A percentile compares a stretch with the other conserved stretches of the same genome.
These are phyloP conservation scores for Trapa incisa DNA, from an alignment of 345 rosid genomes.

Conservation along the genomic window DNA sequence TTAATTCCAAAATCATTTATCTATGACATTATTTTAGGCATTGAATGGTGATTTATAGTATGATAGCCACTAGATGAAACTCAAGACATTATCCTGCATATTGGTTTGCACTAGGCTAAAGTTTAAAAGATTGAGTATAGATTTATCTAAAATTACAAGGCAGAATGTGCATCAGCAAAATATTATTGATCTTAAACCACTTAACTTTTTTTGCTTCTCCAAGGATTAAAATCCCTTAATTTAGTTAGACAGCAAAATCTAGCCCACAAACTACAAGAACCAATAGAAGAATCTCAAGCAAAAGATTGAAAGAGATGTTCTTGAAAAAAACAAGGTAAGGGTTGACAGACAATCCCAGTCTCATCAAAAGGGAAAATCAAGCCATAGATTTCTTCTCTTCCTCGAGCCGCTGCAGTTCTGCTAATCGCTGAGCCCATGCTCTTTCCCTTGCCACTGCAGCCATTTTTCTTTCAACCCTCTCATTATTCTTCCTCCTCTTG, in stretches of 20 bases:
- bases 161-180: not conserved
- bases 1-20: too few species aligned
- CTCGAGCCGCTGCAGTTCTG: conserved; percentile 59
- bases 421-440: conserved; percentile 68
- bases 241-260: not conserved
- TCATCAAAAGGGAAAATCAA: conserved; percentile 10
- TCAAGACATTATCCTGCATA: too few species aligned
- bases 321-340: not conserved
- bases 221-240: not conserved
- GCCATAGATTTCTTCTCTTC: conserved; percentile 58
- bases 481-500: conserved; percentile 51
- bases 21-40: too few species aligned
- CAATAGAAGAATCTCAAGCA: not conserved
- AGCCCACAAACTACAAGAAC: not conserved
- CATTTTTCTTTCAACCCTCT: conserved; percentile 31
- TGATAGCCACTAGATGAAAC: too few species aligned
- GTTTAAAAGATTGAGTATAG: too few species aligned
- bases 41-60: too few species aligned
- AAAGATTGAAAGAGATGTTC: not conserved
- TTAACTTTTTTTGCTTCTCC: not conserved
- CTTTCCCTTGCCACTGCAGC: conserved; percentile 89
- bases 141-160: not conserved
- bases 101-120: too few species aligned
- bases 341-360: conserved; percentile 9
- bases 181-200: not conserved